These are phyloP conservation scores for Singerocomus inundabilis DNA, from an alignment of 1,284 basidiomycete genomes.

Conservation along the genomic window DNA sequence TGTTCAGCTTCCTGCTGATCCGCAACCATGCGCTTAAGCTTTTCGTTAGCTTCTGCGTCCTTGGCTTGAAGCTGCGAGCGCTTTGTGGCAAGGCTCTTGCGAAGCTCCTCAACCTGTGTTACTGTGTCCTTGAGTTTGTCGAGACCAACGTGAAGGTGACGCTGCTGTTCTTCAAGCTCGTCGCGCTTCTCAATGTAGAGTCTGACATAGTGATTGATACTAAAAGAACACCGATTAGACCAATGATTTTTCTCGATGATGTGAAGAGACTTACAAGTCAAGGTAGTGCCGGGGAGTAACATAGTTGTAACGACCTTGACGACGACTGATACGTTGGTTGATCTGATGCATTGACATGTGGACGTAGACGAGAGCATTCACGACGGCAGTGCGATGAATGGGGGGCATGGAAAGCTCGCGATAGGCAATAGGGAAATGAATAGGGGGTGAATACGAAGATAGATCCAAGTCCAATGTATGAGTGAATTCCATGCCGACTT, in stretches of 20 bases:
- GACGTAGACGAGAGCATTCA: conserved; percentile 93
- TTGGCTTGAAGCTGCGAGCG: conserved; percentile 91
- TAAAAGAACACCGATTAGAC: conserved; percentile 34
- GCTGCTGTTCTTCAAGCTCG: conserved; percentile 97
- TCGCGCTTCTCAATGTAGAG: conserved; percentile 98
- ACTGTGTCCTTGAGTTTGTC: conserved; percentile 97
- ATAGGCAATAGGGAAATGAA: conserved; percentile 86
- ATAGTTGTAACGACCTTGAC: conserved; percentile 93
- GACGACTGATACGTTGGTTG: conserved; percentile 85
- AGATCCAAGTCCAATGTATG: conserved; percentile 88
- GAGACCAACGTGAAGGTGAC: conserved; percentile 96
- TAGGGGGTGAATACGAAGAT: conserved; percentile 73
- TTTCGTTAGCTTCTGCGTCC: conserved; percentile 93
- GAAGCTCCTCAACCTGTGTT: conserved; percentile 92
- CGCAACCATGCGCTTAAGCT: conserved; percentile 96
- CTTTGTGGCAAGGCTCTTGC: conserved; percentile 94
- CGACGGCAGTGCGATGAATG: conserved; percentile 81
- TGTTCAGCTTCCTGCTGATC: conserved; percentile 99
- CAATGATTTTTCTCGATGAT: conserved; percentile 1
- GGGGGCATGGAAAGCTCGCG: conserved; percentile 81
- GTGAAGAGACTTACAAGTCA: conserved; percentile 80
- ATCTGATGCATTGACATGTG: conserved; percentile 90
- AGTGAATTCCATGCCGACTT: conserved; percentile 95
- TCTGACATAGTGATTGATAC: conserved; percentile 97
- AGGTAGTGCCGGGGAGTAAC: conserved; percentile 98